These are phyloP conservation scores for Cladosporium sp. DNA, from an alignment of 2,329 filamentous ascomycete species.

Conservation along the genomic window DNA sequence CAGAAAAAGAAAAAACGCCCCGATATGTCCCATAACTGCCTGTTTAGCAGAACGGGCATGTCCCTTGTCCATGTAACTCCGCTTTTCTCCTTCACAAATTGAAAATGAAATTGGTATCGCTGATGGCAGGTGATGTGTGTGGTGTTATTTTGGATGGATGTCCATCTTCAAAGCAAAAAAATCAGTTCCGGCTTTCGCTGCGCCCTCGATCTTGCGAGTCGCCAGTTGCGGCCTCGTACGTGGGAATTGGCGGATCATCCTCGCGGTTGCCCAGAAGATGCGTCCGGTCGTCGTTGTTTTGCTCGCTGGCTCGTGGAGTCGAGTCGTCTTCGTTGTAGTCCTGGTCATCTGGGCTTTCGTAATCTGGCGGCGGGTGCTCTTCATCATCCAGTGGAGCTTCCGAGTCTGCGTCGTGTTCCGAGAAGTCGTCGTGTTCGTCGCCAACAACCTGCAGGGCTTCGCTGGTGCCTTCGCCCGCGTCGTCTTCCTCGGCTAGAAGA, in stretches of 20 bases:
- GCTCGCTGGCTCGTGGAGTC: slow-evolving; percentile 24
- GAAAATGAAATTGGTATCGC: background rate
- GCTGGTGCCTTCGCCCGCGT: slow-evolving; percentile 23
- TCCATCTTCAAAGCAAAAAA: no score
- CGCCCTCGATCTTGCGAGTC: slow-evolving; percentile 19
- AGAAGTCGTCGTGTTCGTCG: background rate
- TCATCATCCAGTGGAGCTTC: background rate
- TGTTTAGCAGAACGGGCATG: background rate
- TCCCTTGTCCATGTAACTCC: background rate
- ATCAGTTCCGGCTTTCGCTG: slow-evolving; percentile 4
- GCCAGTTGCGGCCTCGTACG: slow-evolving; percentile 69
- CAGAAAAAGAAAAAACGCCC: background rate
- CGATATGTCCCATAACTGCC: background rate
- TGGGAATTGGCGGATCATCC: slow-evolving; percentile 66
- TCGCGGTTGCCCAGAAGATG: slow-evolving; percentile 14
- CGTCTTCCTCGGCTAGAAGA: slow-evolving; percentile 14
- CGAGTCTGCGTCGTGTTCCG: background rate
- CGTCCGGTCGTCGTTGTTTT: slow-evolving; percentile 15
- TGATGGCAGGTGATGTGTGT: background rate
- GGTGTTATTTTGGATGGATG: no score
- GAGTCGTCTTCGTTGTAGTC: slow-evolving; percentile 19
- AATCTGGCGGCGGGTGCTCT: slow-evolving; percentile 43
- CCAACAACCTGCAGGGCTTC: slow-evolving; percentile 8
- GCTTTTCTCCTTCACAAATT: background rate
- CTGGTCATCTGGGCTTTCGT: slow-evolving; percentile 40